Conservation (phyloP, 768 basidiomycete genomes). For the Hirschioporus abietinus region DNA sequence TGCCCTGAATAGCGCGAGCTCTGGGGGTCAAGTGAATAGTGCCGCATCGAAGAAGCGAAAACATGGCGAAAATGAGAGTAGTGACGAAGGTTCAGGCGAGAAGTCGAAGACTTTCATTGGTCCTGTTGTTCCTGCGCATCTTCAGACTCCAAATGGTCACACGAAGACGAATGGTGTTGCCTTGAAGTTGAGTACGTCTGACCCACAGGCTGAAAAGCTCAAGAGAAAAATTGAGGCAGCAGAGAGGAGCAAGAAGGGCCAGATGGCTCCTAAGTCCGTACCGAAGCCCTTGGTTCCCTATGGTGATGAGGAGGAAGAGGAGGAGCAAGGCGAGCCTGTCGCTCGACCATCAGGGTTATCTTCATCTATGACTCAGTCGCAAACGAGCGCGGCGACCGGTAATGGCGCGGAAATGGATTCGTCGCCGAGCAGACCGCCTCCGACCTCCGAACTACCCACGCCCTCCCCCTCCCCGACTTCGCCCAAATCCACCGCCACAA, state of each 20-base stretch:
- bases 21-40: constrained; percentile 27
- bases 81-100: constrained; percentile 43
- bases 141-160: constrained; percentile 19
- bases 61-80: constrained; percentile 43
- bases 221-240: constrained; percentile 50
- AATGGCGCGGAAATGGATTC: constrained; percentile 14
- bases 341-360: neutral
- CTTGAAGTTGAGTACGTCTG: constrained; percentile 25
- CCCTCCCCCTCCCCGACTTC: constrained; percentile 25
- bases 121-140: constrained; percentile 53
- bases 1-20: constrained; percentile 36
- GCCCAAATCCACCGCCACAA: constrained; percentile 25
- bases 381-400: constrained; percentile 10
- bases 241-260: constrained; percentile 21
- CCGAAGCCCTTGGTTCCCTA: constrained; percentile 7
- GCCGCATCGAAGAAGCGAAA: constrained; percentile 40
- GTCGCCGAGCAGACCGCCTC: neutral
- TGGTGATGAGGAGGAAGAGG: constrained; percentile 6
- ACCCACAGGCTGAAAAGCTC: constrained; percentile 49
- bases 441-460: constrained; percentile 14
- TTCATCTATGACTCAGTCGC: constrained; percentile 14
- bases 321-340: neutral
- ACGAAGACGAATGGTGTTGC: neutral
- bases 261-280: constrained; percentile 4
- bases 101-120: constrained; percentile 55